Base-by-base conservation (phyloP, 306 rosid genomes). In the Malus asiatica region DNA sequence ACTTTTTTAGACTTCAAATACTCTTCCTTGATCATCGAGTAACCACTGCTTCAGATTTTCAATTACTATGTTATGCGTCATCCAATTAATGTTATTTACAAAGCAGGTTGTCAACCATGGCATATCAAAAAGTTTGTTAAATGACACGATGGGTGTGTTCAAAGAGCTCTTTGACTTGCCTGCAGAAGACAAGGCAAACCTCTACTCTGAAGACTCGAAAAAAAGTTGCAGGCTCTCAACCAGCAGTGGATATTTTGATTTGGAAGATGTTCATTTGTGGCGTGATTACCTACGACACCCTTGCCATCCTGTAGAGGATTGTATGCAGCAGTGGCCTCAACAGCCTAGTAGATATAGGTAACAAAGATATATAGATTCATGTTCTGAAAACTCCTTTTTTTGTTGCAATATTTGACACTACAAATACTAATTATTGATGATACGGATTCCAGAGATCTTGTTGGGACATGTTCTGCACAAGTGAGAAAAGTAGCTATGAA, bases 161-260 rank as follows among this genome's bases (percentile, higher is more conserved):
- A 80, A 74, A 65, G 76, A 75, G 68, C 61, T 68, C 10, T 62
- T 80, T 75, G 76, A 35, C 29, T 18, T 79, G 78, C 79, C 75
- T 68, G 42, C 38, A 22, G 61, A 55, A 23, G 61, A 55, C 25
- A 16, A 18, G 23, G 61, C 61, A 55, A n/a, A 10, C 23, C 11
- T 55, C 61, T 55, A 55, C 27, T 20, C 61, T 55, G 25, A 55
- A 4, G 61, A 55, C 25, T 25, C 27, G 8, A 7, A 55, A 55
- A 55, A 55, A 55, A 55, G 1, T 1, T 53, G 60, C 9, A 53
- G 60, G 23, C 27, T 20, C 27, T 20, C 11, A 2, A 55, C 61
- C 27, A 55, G 61, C 61, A 20, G 12, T n/a, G 61, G 61, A 55
- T 6, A 55, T 55, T 55, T 6, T 55, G 61, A 55, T n/a, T 19